Conservation (phyloP, 192 early-diverging fungal species). For the Pecoramyces ruminantium region DNA sequence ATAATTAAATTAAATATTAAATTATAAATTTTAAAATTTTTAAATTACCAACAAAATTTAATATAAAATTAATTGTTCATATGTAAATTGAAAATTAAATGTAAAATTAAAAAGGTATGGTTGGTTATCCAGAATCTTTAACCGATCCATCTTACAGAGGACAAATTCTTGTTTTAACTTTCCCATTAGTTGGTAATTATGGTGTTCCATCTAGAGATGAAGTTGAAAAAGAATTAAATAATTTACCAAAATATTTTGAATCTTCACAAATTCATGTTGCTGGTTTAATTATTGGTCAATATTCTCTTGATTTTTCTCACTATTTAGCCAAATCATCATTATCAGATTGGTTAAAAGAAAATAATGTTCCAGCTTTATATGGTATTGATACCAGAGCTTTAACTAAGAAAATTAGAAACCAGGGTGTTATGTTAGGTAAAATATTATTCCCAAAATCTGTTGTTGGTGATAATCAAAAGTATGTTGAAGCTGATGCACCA, state of each 20-base stretch:
- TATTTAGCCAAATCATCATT: constrained; percentile 76
- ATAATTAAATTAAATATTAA: no score
- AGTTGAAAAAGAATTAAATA: constrained; percentile 68
- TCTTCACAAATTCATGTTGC: constrained; percentile 85
- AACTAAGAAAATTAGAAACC: constrained; percentile 87
- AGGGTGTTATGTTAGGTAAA: constrained; percentile 83
- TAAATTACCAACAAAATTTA: no score
- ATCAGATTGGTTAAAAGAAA: constrained; percentile 76
- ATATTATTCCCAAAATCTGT: constrained; percentile 62
- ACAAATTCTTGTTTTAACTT: constrained; percentile 94
- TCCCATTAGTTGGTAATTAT: constrained; percentile 95
- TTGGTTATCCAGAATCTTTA: constrained; percentile 96
- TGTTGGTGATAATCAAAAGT: constrained; percentile 11
- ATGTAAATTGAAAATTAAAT: no score
- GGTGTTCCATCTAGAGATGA: constrained; percentile 82
- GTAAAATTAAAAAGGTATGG: constrained; percentile 51
- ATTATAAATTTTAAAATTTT: no score
- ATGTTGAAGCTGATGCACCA: constrained; percentile 28
- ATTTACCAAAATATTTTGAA: constrained; percentile 88
- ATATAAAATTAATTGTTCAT: no score
- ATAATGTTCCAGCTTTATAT: constrained; percentile 78
- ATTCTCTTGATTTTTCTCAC: constrained; percentile 83
- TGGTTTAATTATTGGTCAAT: constrained; percentile 79
- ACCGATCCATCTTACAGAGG: constrained; percentile 97
- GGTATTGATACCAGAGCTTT: constrained; percentile 92